Evolutionary conservation across 176 grass and related monocot species (phyloP), one percentile per base, ranked within the genome.

Genomic region (Oryza punctata): DNA sequence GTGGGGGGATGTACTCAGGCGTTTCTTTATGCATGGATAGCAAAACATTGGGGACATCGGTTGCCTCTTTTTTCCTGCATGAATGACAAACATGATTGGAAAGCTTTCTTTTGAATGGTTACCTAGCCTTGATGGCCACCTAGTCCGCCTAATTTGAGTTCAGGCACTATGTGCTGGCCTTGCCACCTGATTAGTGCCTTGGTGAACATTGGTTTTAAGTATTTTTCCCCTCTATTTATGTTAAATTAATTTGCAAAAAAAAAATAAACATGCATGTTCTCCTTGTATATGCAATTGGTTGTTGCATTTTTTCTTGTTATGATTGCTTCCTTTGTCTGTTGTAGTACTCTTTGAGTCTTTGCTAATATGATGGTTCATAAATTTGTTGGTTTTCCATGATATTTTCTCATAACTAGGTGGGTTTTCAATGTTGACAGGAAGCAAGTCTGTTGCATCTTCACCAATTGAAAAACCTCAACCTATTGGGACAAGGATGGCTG

Each of bases 381-480:
- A 78, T 63, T 85, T 69, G 18, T 82, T 12, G 9, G 73, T 32
- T 47, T 76, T 43, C 26, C 33, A 47, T 68, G 30, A 76, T 63
- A n/a, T 46, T 9, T 88, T 77, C 57, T 74, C 83, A 92, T 76
- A 64, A 33, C n/a, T 37, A 19, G 70, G 88, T 79, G 52, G 80
- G 68, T 81, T 86, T 49, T 15, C 25, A 50, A 91, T 89, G 19
- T 76, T 88, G 41, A 29, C 86, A 91, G 86, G 92, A 79, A 92
- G 82, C 76, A 89, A 90, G 79, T 85, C 90, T 61, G 63, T 92
- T 76, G 88, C 92, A 70, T 98, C 88, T 65, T 93, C 90, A 63
- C 90, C 85, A 65, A 65, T 85, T 33, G 87, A 90, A 40, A 98
- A 94, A 69, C 67, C 82, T 65, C 90, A 91, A 79, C 85, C 82